A percentile compares a stretch with the other conserved stretches of the same genome.
Evolutionary conservation across 306 rosid genomes (phyloP).

Genomic region (Oemleria cerasiformis): DNA sequence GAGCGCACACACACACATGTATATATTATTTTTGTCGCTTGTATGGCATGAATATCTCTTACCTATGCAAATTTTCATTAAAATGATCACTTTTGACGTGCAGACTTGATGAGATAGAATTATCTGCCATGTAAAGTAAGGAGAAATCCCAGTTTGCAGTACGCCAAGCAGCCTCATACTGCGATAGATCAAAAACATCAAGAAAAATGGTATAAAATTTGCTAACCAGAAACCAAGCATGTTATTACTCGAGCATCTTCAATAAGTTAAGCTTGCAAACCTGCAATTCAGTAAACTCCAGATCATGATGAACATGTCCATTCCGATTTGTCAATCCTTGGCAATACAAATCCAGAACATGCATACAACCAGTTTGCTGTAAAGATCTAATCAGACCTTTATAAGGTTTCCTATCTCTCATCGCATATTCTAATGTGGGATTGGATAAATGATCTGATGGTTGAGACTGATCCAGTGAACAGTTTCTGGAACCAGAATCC

Average conservation of each 20-base stretch:
- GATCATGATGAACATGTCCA: slow-evolving; percentile 67
- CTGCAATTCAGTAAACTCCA: slow-evolving; percentile 80
- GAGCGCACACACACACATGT: too few relatives aligned
- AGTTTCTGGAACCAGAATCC: slow-evolving; percentile 38
- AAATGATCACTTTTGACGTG: slow-evolving; percentile 52
- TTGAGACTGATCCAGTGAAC: slow-evolving; percentile 37
- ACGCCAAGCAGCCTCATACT: slow-evolving; percentile 97
- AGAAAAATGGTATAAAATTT: not conserved
- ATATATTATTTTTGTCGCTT: not conserved
- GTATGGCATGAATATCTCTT: slow-evolving; percentile 18
- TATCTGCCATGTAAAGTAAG: slow-evolving; percentile 44
- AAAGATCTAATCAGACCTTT: slow-evolving; percentile 81
- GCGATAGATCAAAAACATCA: slow-evolving; percentile 15
- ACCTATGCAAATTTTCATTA: slow-evolving; percentile 86
- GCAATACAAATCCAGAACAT: slow-evolving; percentile 82
- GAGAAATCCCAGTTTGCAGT: slow-evolving; percentile 96
- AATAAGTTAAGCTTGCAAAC: slow-evolving; percentile 21
- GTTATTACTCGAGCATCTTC: not conserved
- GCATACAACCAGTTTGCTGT: slow-evolving; percentile 88
- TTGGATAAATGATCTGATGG: slow-evolving; percentile 34
- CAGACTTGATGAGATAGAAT: slow-evolving; percentile 34
- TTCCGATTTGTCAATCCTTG: slow-evolving; percentile 76
- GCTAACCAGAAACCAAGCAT: slow-evolving; percentile 3
- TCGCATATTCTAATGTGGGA: slow-evolving; percentile 39
- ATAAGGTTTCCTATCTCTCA: slow-evolving; percentile 58